These are phyloP conservation scores for Alternaria triticina DNA, from an alignment of 2,329 filamentous ascomycete species.

Conservation along the genomic window DNA sequence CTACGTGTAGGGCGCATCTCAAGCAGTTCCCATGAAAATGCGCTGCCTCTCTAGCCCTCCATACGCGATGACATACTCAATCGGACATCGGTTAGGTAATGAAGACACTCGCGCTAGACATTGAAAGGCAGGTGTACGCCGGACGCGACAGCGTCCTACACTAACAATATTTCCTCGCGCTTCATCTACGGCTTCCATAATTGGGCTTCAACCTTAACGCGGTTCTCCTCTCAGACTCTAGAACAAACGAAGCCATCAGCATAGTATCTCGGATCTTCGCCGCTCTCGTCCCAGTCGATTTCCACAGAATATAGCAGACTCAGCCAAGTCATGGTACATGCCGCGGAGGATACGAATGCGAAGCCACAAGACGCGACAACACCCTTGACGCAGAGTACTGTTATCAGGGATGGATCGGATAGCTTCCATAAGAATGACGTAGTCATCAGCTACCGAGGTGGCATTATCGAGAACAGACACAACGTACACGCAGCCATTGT, in stretches of 20 bases:
- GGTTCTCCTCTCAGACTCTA: not conserved
- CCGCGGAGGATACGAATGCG: not conserved
- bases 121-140: not conserved
- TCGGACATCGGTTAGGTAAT: not conserved
- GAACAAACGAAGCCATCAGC: fast-evolving
- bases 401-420: fast-evolving
- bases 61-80: not conserved
- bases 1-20: not conserved
- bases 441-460: not conserved
- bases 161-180: not conserved
- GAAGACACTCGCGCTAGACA: not conserved
- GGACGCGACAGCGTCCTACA: not conserved
- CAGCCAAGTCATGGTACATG: not conserved
- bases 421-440: not conserved
- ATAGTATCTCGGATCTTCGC: not conserved
- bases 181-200: not conserved
- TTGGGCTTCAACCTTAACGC: not conserved
- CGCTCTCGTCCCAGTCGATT: not conserved
- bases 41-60: not conserved
- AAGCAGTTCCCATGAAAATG: not conserved
- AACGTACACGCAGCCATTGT: not conserved
- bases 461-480: not conserved
- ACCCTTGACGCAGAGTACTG: not conserved
- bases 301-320: not conserved
- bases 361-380: not conserved